Evolutionary conservation across 2,329 filamentous ascomycete species (phyloP).

Genomic region (Amesomyces nigricolor): DNA sequence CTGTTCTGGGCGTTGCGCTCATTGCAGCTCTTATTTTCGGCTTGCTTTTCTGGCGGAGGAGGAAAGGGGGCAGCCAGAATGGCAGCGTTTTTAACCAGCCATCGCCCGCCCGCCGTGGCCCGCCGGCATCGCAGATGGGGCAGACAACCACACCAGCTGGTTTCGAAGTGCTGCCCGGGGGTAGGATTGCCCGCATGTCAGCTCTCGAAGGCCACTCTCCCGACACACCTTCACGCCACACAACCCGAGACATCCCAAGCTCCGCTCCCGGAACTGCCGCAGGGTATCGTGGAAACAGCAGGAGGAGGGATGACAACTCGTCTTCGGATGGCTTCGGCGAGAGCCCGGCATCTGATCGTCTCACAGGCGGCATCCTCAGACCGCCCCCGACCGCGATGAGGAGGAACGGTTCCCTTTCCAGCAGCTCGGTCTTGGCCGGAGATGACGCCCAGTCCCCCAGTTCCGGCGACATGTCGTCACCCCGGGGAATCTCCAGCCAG

Average conservation of each 20-base stretch:
- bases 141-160: conserved; percentile 40
- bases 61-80: conserved; percentile 54
- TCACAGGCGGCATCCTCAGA: conserved; percentile 47
- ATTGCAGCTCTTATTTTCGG: conserved; percentile 54
- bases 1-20: conserved; percentile 58
- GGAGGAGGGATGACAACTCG: conserved; percentile 50
- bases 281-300: conserved; percentile 44
- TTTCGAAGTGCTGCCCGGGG: conserved; percentile 75
- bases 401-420: conserved; percentile 84
- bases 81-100: conserved; percentile 87
- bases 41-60: conserved; percentile 56
- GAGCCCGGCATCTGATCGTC: conserved; percentile 64
- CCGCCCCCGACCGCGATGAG: conserved; percentile 56
- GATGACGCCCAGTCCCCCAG: conserved; percentile 69
- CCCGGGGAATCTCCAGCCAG: conserved; percentile 74
- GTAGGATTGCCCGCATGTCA: conserved; percentile 91
- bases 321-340: conserved; percentile 68
- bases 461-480: conserved; percentile 75
- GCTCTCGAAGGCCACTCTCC: conserved; percentile 73
- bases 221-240: conserved; percentile 52
- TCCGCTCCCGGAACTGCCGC: conserved; percentile 43
- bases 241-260: conserved; percentile 37
- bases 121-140: conserved; percentile 36
- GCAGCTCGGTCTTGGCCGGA: conserved; percentile 66
- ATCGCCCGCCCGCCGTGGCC: conserved; percentile 58